phyloP scores from a whole-genome alignment of 2,329 filamentous ascomycete species.

The Emericellopsis atlantica region DNA sequence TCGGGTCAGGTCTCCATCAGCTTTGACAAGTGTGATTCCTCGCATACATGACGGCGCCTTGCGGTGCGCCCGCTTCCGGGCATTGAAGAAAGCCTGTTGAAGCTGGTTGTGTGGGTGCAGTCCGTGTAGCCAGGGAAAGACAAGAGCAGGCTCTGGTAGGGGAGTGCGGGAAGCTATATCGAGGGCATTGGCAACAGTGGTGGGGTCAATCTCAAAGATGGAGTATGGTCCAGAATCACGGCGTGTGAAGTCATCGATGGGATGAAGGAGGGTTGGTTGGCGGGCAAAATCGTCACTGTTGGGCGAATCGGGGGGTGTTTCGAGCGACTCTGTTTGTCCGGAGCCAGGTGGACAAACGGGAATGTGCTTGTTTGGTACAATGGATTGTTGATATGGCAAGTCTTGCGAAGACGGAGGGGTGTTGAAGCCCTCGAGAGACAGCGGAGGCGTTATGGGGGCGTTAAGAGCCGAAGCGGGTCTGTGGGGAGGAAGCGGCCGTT shows the following conservation, averaged over 20 bases:
- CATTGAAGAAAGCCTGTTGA: constrained; percentile 80
- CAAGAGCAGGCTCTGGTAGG: constrained; percentile 68
- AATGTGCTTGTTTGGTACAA: constrained; percentile 80
- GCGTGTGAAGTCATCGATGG: constrained; percentile 50
- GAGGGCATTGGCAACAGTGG: constrained; percentile 57
- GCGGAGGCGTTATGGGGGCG: constrained; percentile 22
- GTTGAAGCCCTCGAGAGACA: constrained; percentile 21
- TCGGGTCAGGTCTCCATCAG: constrained; percentile 62
- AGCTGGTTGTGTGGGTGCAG: constrained; percentile 80
- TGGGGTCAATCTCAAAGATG: constrained; percentile 62
- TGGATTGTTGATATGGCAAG: constrained; percentile 9
- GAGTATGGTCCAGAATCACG: constrained; percentile 38
- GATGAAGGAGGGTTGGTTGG: constrained; percentile 60
- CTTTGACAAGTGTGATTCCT: constrained; percentile 76
- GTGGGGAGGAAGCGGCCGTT: constrained; percentile 32
- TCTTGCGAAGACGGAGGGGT: constrained; percentile 9
- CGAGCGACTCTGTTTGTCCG: constrained; percentile 35
- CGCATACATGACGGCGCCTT: constrained; percentile 63
- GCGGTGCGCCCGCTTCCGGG: constrained; percentile 57
- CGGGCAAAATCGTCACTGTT: constrained; percentile 39
- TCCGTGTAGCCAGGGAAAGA: constrained; percentile 96
- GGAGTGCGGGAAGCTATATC: constrained; percentile 68
- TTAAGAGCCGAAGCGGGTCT: constrained; percentile 27
- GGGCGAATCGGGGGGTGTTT: constrained; percentile 55
- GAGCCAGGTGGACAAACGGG: constrained; percentile 81